Evolutionary conservation across 1,139 yeast genomes (phyloP), one percentile per base, ranked within the genome.

Genomic region (Diutina rugosa): DNA sequence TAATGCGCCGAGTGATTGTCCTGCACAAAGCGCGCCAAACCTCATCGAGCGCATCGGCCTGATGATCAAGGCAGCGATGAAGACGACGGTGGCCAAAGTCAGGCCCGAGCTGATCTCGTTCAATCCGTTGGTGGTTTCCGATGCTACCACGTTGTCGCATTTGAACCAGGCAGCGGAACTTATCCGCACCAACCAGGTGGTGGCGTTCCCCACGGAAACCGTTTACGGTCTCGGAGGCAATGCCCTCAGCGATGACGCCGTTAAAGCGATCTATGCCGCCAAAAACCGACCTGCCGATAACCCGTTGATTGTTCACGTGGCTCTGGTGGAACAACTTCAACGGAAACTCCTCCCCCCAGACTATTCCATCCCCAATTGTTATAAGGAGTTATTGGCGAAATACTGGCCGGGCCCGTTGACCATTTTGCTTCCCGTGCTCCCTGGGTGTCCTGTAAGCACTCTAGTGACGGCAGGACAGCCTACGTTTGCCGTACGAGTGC

Each of bases 371-470:
- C 98, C 98, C 0, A 68, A 70, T 1, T 76, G 84, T 0, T 93
- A 93, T 64, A 70, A 72, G 32, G 78, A 81, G 0, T 72, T 93
- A 54, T 73, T 91, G 6, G 75, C 76, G 1, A 75, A 76, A 60
- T 87, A 87, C 64, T 93, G 98, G 98, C 99, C 99, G 0, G 99
- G 99, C 0, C 99, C 99, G 0, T 72, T 93, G 58, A 90, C 97
- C 0, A 88, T 93, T 51, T 70, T 93, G 56, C 72, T 93, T 44
- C 97, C 97, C 0, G 78, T 85, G 6, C 76, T 74, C 46, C 63
- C 63, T 7, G 67, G 66, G 1, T 73, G 81, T 3, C 81, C 83
- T 0, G 73, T 93, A 2, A 90, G 97, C 1, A 73, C 75, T 32
- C 72, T 82, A 18, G 95, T 95, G 26, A 91, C 98, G 0, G 95